A percentile compares a stretch with the other conserved stretches of the same genome.
phyloP scores from a whole-genome alignment of 2,329 filamentous ascomycete species.

The Tolypocladium capitatum region DNA sequence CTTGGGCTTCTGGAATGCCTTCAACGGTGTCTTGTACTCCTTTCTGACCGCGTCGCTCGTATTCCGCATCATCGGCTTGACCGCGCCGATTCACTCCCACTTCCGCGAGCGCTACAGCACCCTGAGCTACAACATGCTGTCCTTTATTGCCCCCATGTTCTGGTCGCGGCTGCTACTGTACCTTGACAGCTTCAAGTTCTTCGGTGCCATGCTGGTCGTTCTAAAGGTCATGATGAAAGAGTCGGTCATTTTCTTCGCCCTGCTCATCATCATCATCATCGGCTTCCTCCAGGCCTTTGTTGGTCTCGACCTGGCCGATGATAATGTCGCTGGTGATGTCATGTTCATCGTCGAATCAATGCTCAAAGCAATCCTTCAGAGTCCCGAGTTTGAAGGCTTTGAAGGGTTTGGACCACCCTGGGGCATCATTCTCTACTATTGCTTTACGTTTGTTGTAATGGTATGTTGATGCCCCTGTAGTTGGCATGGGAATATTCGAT shows the following conservation, averaged over 20 bases:
- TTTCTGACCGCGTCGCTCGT: conserved; percentile 68
- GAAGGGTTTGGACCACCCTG: conserved; percentile 87
- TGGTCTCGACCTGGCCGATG: conserved; percentile 73
- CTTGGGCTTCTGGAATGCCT: conserved; percentile 92
- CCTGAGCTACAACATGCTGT: conserved; percentile 85
- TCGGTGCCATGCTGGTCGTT: conserved; percentile 95
- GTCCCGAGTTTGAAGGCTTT: conserved; percentile 78
- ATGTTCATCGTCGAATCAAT: conserved; percentile 67
- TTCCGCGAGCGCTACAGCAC: conserved; percentile 53
- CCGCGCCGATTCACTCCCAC: conserved; percentile 34
- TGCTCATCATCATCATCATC: conserved; percentile 70
- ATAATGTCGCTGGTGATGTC: conserved; percentile 54
- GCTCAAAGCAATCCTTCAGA: conserved; percentile 84
- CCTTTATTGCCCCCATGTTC: conserved; percentile 91
- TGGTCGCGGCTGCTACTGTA: conserved; percentile 89
- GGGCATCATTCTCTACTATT: conserved; percentile 89
- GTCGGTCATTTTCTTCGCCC: conserved; percentile 89
- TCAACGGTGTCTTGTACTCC: conserved; percentile 74
- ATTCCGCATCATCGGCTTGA: conserved; percentile 65
- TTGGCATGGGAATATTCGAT: not conserved
- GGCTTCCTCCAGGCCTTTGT: conserved; percentile 91
- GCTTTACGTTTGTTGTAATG: conserved; percentile 96
- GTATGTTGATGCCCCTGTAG: conserved; percentile 28
- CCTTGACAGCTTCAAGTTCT: conserved; percentile 87
- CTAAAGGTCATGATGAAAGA: conserved; percentile 92